Evolutionary conservation across 768 basidiomycete species (phyloP).

Genomic region (Tylopilus cervinicoccineus): DNA sequence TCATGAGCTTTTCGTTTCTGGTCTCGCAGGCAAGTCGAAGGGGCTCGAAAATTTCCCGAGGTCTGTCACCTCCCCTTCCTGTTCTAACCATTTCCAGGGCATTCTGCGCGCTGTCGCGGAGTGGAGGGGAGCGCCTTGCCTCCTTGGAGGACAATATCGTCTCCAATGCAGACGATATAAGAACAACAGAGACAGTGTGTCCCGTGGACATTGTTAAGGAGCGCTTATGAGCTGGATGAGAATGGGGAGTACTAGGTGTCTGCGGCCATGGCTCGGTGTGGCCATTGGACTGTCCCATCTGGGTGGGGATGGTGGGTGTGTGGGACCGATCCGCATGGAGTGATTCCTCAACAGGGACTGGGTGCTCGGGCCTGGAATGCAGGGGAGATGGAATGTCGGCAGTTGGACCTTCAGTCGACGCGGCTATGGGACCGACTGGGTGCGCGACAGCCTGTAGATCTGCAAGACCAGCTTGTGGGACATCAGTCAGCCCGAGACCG

Average conservation of each 20-base stretch:
- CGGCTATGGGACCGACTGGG: not conserved
- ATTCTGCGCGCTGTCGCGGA: slow-evolving; percentile 77
- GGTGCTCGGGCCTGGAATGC: slow-evolving; percentile 1
- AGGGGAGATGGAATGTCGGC: slow-evolving; percentile 9
- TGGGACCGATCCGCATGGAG: slow-evolving; percentile 4
- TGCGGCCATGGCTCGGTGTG: slow-evolving; percentile 13
- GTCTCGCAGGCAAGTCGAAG: slow-evolving; percentile 96
- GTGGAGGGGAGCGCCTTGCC: slow-evolving; percentile 74
- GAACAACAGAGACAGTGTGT: slow-evolving; percentile 69
- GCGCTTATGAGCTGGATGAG: slow-evolving; percentile 41
- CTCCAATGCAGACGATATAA: slow-evolving; percentile 83
- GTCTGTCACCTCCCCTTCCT: slow-evolving; percentile 69
- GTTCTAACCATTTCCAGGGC: slow-evolving; percentile 80
- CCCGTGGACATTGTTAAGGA: slow-evolving; percentile 66
- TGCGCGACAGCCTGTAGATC: slow-evolving; percentile 4
- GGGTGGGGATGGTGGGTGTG: slow-evolving; percentile 4
- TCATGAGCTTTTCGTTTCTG: slow-evolving; percentile 87
- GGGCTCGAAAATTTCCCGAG: slow-evolving; percentile 93
- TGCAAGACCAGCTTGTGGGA: not conserved
- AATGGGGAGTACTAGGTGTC: slow-evolving; percentile 16
- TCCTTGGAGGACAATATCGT: slow-evolving; percentile 85
- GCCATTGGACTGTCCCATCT: slow-evolving; percentile 12
- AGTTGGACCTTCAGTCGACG: not conserved
- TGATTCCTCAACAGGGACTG: slow-evolving; percentile 3
- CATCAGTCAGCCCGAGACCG: not conserved